Percentiles rank a stretch among this genome's conserved stretches.
Conservation (phyloP, 1,284 basidiomycete species). For the Psilocybe mexicana region DNA sequence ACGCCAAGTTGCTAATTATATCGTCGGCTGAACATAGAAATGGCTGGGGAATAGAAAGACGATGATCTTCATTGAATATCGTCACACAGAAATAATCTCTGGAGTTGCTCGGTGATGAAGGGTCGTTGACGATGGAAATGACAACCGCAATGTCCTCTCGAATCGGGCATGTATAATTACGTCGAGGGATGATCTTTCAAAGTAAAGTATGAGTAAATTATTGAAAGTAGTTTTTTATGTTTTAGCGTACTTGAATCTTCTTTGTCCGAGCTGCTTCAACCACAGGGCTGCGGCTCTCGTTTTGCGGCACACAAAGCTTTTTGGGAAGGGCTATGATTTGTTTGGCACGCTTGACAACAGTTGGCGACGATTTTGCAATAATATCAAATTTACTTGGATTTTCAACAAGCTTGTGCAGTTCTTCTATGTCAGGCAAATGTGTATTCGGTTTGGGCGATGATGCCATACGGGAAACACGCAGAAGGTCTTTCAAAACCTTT, state of each 20-base stretch:
- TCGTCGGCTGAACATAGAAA: conserved; percentile 28
- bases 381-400: conserved; percentile 36
- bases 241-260: conserved; percentile 29
- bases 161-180: conserved; percentile 43
- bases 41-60: conserved; percentile 19
- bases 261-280: conserved; percentile 39
- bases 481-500: conserved; percentile 35
- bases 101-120: conserved; percentile 31
- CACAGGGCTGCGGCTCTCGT: conserved; percentile 31
- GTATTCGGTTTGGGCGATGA: conserved; percentile 1
- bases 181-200: conserved; percentile 39
- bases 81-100: conserved; percentile 39
- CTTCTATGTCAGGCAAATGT: conserved; percentile 41
- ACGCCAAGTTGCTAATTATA: conserved; percentile 37
- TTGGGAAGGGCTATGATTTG: conserved; percentile 43
- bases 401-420: conserved; percentile 38
- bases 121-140: conserved; percentile 43
- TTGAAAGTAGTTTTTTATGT: background rate
- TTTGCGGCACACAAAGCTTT: conserved; percentile 15
- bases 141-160: conserved; percentile 45
- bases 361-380: conserved; percentile 42
- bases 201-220: background rate
- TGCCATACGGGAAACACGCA: conserved; percentile 31
- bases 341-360: conserved; percentile 43
- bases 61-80: conserved; percentile 28